These are phyloP conservation scores for Lasiosphaeria ovina DNA, from an alignment of 495 filamentous ascomycete genomes.

Conservation along the genomic window DNA sequence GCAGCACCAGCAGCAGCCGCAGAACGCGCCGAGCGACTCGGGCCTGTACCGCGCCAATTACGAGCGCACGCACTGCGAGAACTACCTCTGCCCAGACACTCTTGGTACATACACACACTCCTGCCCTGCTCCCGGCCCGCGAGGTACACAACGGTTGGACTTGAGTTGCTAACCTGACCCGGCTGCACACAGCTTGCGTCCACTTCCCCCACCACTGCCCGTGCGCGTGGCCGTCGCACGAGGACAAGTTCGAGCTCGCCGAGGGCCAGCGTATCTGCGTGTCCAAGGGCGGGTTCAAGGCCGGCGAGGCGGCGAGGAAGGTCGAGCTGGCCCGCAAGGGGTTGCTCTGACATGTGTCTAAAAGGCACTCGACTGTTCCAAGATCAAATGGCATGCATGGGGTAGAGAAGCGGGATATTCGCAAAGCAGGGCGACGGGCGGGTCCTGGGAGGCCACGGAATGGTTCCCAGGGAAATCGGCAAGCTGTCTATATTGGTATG, in stretches of 20 bases:
- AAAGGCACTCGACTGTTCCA: not conserved
- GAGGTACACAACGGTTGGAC: not conserved
- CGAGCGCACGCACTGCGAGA: slow-evolving; percentile 68
- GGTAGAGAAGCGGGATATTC: too few relatives aligned
- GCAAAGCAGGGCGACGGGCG: too few relatives aligned
- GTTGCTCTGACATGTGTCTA: slow-evolving; percentile 56
- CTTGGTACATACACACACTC: slow-evolving; percentile 45
- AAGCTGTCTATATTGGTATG: too few relatives aligned
- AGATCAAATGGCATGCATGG: too few relatives aligned
- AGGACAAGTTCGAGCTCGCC: slow-evolving; percentile 86
- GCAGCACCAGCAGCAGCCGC: slow-evolving; percentile 57
- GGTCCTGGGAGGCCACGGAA: too few relatives aligned
- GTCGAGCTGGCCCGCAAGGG: slow-evolving; percentile 82
- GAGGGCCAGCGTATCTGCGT: slow-evolving; percentile 80
- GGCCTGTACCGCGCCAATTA: slow-evolving; percentile 72
- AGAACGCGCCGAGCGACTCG: slow-evolving; percentile 78
- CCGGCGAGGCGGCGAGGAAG: slow-evolving; percentile 70
- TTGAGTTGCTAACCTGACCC: not conserved
- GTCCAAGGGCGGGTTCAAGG: slow-evolving; percentile 77
- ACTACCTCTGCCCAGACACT: slow-evolving; percentile 89
- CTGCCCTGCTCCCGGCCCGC: not conserved
- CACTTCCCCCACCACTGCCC: slow-evolving; percentile 93
- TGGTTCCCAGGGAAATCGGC: too few relatives aligned
- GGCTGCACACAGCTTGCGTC: slow-evolving; percentile 63
- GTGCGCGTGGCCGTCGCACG: slow-evolving; percentile 73